Percentiles rank a stretch among this genome's conserved stretches.
Conservation (phyloP, 2,329 filamentous ascomycete genomes). For the Colletotrichum graminicola region DNA sequence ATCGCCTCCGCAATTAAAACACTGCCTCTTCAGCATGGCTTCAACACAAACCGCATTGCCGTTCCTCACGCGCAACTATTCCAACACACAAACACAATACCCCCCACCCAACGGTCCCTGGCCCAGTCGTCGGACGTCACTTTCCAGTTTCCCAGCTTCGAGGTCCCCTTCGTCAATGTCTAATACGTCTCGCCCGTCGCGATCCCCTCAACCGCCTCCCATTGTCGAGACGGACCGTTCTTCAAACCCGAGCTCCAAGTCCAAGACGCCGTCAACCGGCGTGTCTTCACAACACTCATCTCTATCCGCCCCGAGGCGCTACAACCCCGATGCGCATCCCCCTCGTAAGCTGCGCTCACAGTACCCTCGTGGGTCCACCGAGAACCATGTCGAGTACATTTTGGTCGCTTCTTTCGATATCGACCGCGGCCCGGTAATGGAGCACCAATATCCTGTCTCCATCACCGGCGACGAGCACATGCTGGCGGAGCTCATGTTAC, state of each 20-base stretch:
- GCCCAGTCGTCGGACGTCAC: slow-evolving; percentile 64
- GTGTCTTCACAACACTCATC: slow-evolving; percentile 72
- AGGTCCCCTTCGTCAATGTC: slow-evolving; percentile 71
- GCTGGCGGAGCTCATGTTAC: slow-evolving; percentile 97
- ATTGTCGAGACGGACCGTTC: slow-evolving; percentile 65
- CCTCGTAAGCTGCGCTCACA: slow-evolving; percentile 75
- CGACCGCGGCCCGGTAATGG: slow-evolving; percentile 95
- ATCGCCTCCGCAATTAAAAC: slow-evolving; percentile 39
- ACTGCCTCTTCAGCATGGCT: slow-evolving; percentile 50
- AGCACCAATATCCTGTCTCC: slow-evolving; percentile 94
- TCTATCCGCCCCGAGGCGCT: slow-evolving; percentile 64
- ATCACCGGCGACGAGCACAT: slow-evolving; percentile 98
- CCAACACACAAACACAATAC: slow-evolving; percentile 54
- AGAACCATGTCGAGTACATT: slow-evolving; percentile 99
- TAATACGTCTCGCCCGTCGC: slow-evolving; percentile 63
- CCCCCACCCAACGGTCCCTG: slow-evolving; percentile 46
- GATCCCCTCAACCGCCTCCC: slow-evolving; percentile 64
- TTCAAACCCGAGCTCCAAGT: slow-evolving; percentile 71
- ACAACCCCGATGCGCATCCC: slow-evolving; percentile 64
- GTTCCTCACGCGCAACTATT: slow-evolving; percentile 55
- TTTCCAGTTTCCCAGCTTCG: slow-evolving; percentile 73
- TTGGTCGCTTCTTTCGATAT: slow-evolving; percentile 98
- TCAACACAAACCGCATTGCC: slow-evolving; percentile 57
- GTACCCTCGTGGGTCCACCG: slow-evolving; percentile 77
- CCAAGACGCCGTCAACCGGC: slow-evolving; percentile 69